A percentile compares a stretch with the other conserved stretches of the same genome.
Evolutionary conservation across 148 eudicot species (phyloP).

Genomic region (Rhododendron ovatum): DNA sequence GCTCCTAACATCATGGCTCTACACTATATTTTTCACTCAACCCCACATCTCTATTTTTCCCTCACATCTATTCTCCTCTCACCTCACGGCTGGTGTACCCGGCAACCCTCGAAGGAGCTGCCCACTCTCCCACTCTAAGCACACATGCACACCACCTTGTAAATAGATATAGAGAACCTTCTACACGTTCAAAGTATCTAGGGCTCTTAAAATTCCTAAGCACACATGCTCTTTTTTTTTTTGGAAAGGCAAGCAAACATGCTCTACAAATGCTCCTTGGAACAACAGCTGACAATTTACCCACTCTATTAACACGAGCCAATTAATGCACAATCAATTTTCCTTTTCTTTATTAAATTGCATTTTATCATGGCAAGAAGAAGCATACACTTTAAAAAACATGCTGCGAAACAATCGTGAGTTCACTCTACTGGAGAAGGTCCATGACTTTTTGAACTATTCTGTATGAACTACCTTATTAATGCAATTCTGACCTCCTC

Average conservation of each 20-base stretch:
- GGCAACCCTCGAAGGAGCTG: background rate
- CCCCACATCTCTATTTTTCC: background rate
- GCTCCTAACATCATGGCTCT: background rate
- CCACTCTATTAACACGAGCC: background rate
- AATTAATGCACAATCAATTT: background rate
- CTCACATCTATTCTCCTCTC: background rate
- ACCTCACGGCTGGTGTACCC: background rate
- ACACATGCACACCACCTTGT: background rate
- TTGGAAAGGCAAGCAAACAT: too few species aligned
- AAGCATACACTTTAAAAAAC: background rate
- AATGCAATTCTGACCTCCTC: background rate
- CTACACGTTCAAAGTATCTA: background rate
- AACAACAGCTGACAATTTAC: background rate
- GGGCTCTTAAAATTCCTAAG: background rate
- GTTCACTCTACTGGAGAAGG: background rate
- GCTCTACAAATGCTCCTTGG: background rate
- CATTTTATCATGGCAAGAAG: background rate
- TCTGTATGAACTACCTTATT: background rate
- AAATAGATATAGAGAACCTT: background rate
- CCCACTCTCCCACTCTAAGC: background rate
- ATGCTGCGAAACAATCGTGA: background rate
- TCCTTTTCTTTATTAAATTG: background rate
- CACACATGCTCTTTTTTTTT: background rate
- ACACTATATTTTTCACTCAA: too few species aligned
- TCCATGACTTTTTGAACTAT: background rate